Evolutionary conservation across 768 basidiomycete species (phyloP).

Genomic region (Russula olivacea): DNA sequence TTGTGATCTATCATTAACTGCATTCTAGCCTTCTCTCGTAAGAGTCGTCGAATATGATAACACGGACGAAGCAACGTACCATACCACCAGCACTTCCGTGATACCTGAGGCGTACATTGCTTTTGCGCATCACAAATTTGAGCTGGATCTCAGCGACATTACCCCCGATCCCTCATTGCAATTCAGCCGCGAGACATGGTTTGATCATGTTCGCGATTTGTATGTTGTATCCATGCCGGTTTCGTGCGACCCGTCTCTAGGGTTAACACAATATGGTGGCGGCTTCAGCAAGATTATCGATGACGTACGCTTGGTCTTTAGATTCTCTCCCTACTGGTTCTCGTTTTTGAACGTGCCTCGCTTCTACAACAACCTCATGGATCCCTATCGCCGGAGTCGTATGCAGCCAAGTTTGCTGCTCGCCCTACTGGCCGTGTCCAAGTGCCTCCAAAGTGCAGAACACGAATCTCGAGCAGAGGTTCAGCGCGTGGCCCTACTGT

Average conservation of each 20-base stretch:
- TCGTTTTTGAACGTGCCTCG: constrained; percentile 67
- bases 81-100: not conserved
- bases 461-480: constrained; percentile 45
- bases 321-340: constrained; percentile 62
- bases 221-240: constrained; percentile 34
- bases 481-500: constrained; percentile 49
- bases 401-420: constrained; percentile 67
- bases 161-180: constrained; percentile 53
- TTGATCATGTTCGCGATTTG: constrained; percentile 59
- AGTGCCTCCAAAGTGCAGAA: constrained; percentile 66
- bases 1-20: not conserved
- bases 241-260: constrained; percentile 27
- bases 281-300: constrained; percentile 42
- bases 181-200: constrained; percentile 72
- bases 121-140: constrained; percentile 3
- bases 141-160: constrained; percentile 21
- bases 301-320: constrained; percentile 62
- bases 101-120: not conserved
- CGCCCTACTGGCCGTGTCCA: constrained; percentile 57
- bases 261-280: constrained; percentile 41
- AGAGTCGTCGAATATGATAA: not conserved
- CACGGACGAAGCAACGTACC: not conserved
- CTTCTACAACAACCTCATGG: constrained; percentile 55
- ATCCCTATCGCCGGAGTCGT: constrained; percentile 45
- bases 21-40: not conserved